Base-by-base conservation (phyloP, 1,139 yeast genomes). In the Saccharomyces hybrid region DNA sequence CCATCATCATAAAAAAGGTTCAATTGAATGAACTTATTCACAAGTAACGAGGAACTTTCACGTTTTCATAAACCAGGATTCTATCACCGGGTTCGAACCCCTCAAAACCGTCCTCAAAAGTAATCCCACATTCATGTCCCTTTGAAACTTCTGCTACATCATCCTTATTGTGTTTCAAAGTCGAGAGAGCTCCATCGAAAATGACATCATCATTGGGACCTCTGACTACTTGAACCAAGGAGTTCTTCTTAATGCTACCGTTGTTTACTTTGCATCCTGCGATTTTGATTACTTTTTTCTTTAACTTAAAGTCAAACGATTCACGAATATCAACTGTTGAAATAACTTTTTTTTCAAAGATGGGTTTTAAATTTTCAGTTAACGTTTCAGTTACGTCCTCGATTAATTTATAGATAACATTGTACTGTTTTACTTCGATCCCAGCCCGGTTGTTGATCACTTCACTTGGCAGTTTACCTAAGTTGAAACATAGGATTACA, bases 81-180 rank as follows among this genome's bases (percentile, higher is more conserved):
- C 76, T 66, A 71, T 93, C 99, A 14, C 96, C 97, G 31, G 75
- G 81, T 63, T 83, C 78, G 66, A 87, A 87, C 48, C 76, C 80
- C 46, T 83, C 84, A 84, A 91, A 90, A 31, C 68, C 69, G 52
- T 74, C 74, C 1, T 79, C 84, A 63, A 93, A 84, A 0, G 90
- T 74, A 47, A 93, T 69, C 52, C 99, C 99, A 75, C 98, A 93
- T 63, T 93, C 99, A 46, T 80, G 79, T 32, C 96, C 97, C 72
- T 88, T 90, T 56, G 82, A 82, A 7, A 88, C 88, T 63, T 87
- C 95, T 1, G 74, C 64, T 3, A 86, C 87, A 63, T 88, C 96
- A 51, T 88, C 93, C 68, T 90, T 90, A 55, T 83, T 84, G 60
- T 87, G 90, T 70, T 88, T 90, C 70, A 93, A 77, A 3, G 95